Evolutionary conservation across 306 rosid species (phyloP).

Genomic region (Rosa chinensis): DNA sequence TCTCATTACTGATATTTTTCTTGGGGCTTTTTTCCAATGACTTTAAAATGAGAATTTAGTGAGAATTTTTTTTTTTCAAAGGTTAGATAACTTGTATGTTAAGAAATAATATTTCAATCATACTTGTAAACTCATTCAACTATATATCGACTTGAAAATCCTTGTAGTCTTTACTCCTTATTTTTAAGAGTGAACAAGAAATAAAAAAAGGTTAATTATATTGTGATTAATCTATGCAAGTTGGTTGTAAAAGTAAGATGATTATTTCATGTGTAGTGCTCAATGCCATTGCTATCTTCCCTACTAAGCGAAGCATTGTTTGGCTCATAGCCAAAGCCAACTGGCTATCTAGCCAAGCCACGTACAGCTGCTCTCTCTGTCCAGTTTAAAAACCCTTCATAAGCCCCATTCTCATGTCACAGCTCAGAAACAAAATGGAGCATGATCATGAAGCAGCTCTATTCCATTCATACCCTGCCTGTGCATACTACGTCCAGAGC

Average conservation of each 20-base stretch:
- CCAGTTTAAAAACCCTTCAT: slow-evolving; percentile 40
- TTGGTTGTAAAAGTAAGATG: neutral
- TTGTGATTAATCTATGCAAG: neutral
- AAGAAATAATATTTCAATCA: neutral
- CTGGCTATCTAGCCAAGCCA: slow-evolving; percentile 15
- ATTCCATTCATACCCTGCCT: slow-evolving; percentile 52
- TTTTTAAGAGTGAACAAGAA: too few relatives aligned
- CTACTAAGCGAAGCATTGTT: slow-evolving; percentile 29
- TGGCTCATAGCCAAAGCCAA: slow-evolving; percentile 1
- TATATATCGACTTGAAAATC: too few relatives aligned
- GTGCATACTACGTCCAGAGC: slow-evolving; percentile 78
- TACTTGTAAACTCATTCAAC: too few relatives aligned
- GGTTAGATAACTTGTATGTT: neutral
- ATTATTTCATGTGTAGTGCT: neutral
- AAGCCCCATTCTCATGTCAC: slow-evolving; percentile 20
- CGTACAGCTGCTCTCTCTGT: slow-evolving; percentile 19
- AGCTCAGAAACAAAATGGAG: slow-evolving; percentile 15
- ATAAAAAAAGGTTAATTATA: too few relatives aligned
- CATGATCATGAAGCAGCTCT: slow-evolving; percentile 58
- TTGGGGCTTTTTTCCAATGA: too few relatives aligned
- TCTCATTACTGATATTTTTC: too few relatives aligned
- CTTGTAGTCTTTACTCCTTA: too few relatives aligned
- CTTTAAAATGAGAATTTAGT: too few relatives aligned
- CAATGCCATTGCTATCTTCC: slow-evolving; percentile 17
- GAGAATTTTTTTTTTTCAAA: too few relatives aligned